Percentiles rank a stretch among this genome's conserved stretches.
Conservation (phyloP, 345 rosid genomes). For the Ceriops decandra region DNA sequence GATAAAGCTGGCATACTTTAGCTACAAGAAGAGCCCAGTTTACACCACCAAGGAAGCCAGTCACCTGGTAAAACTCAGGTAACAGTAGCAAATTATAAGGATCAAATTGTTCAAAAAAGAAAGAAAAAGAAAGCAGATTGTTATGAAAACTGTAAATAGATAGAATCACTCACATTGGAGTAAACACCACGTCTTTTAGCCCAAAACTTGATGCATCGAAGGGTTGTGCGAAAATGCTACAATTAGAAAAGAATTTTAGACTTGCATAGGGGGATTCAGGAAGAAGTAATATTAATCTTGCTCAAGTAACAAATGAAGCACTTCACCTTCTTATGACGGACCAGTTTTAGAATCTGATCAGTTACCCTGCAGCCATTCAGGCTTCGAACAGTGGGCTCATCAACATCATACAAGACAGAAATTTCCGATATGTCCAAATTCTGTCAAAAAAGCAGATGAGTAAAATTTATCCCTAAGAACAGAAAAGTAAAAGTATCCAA, state of each 20-base stretch:
- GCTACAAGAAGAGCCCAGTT: conserved; percentile 80
- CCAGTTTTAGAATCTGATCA: conserved; percentile 29
- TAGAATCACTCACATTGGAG: conserved; percentile 51
- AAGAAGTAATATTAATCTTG: too few species aligned
- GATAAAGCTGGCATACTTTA: conserved; percentile 73
- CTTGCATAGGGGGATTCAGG: too few species aligned
- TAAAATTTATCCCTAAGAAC: background rate
- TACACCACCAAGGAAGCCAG: conserved; percentile 76
- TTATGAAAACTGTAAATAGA: background rate
- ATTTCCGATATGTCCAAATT: conserved; percentile 68
- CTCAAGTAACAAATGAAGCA: too few species aligned
- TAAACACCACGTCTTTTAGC: conserved; percentile 71
- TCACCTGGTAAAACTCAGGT: conserved; percentile 35
- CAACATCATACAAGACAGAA: conserved; percentile 17
- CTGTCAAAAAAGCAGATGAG: conserved; percentile 36
- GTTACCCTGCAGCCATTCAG: conserved; percentile 35
- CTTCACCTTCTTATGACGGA: conserved; percentile 21
- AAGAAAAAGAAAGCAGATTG: background rate
- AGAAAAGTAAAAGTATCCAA: background rate
- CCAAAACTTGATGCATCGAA: conserved; percentile 69
- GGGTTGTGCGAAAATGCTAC: conserved; percentile 60
- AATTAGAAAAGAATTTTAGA: background rate
- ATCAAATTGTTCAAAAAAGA: conserved; percentile 3
- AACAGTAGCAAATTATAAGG: background rate
- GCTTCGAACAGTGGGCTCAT: conserved; percentile 28